Evolutionary conservation across 2,329 filamentous ascomycete genomes (phyloP).

Genomic region (Alternaria triticimaculans): DNA sequence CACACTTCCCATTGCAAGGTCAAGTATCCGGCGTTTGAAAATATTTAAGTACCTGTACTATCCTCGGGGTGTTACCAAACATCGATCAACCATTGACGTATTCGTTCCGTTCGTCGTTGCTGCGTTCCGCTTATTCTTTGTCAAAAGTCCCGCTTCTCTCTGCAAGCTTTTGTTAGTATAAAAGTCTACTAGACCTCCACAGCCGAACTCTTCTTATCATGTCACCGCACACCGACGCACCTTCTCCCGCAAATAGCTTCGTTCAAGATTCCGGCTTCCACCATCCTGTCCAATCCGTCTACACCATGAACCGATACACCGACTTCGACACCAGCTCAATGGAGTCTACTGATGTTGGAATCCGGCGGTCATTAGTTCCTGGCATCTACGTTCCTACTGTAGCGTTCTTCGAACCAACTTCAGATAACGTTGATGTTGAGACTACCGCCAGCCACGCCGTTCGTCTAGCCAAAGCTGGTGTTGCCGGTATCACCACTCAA

Average conservation of each 20-base stretch:
- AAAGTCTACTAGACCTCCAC: conserved; percentile 23
- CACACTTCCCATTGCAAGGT: conserved; percentile 37
- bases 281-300: conserved; percentile 45
- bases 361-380: conserved; percentile 46
- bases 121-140: conserved; percentile 40
- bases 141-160: conserved; percentile 37
- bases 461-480: conserved; percentile 73
- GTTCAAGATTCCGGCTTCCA: conserved; percentile 36
- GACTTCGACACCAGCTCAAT: conserved; percentile 49
- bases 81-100: conserved; percentile 44
- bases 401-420: conserved; percentile 52
- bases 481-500: conserved; percentile 77
- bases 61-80: conserved; percentile 35
- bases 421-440: conserved; percentile 51
- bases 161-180: conserved; percentile 36
- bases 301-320: conserved; percentile 44
- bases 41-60: conserved; percentile 48
- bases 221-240: conserved; percentile 51
- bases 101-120: conserved; percentile 39
- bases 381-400: conserved; percentile 55
- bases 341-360: conserved; percentile 42
- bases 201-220: conserved; percentile 30
- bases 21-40: conserved; percentile 31
- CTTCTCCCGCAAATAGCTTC: conserved; percentile 45
- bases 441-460: conserved; percentile 60